Conservation (phyloP, 1,284 basidiomycete genomes). For the Melampsora americana region DNA sequence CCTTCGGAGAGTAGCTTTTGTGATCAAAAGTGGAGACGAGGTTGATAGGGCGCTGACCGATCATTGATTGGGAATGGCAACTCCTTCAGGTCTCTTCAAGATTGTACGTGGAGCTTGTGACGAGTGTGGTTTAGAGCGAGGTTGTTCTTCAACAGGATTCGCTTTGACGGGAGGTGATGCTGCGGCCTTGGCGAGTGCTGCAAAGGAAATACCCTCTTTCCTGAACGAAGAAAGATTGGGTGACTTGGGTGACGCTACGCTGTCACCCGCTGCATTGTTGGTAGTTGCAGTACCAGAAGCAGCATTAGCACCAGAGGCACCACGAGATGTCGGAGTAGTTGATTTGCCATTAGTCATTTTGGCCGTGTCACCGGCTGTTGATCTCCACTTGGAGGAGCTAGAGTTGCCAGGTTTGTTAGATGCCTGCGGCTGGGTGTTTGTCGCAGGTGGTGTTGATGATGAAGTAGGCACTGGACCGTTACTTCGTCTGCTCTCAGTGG, state of each 20-base stretch:
- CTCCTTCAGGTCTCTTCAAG: conserved; percentile 30
- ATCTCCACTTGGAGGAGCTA: conserved; percentile 22
- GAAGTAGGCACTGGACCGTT: background rate
- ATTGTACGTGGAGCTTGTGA: conserved; percentile 27
- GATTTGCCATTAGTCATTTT: conserved; percentile 22
- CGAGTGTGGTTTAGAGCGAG: background rate
- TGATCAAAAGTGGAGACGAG: too few relatives aligned
- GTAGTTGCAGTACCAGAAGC: background rate
- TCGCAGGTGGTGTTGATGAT: background rate
- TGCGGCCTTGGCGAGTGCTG: conserved; percentile 38
- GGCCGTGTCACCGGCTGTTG: background rate
- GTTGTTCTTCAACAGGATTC: conserved; percentile 10
- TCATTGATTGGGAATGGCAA: conserved; percentile 24
- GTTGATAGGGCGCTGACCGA: too few relatives aligned
- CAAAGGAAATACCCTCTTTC: conserved; percentile 42
- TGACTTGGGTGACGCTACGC: conserved; percentile 20
- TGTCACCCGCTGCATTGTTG: background rate
- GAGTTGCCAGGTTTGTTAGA: conserved; percentile 4
- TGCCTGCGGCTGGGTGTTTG: background rate
- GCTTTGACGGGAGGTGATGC: conserved; percentile 8
- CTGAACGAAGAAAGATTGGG: conserved; percentile 34
- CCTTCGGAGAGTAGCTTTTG: too few relatives aligned
- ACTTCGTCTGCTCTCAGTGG: conserved; percentile 1
- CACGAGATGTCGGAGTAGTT: background rate
- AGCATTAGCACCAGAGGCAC: background rate